Base-by-base conservation (phyloP, 495 filamentous ascomycete genomes). In the Penicillium malachiteum region DNA sequence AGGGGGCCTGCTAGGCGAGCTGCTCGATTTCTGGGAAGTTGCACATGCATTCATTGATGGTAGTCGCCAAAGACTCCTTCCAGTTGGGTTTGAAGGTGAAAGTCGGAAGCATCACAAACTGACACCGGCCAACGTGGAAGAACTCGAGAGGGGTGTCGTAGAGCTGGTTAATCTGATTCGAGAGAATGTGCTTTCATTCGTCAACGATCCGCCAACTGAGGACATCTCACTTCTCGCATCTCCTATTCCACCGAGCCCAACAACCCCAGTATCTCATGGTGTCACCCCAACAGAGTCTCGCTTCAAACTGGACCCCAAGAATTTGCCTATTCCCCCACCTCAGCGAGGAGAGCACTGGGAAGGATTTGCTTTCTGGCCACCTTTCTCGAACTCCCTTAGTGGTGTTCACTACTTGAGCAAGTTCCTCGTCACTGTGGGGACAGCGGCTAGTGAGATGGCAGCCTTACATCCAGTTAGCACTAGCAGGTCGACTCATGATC, bases 311-410 rank as follows among this genome's bases (percentile, higher is more conserved):
- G 89, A 93, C 65, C 76, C 84, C 0, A 87, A 83, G 56, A 90
- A 91, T 51, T 72, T 86, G 3, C 90, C 90, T 6, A 87, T 90
- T n/a, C 83, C 85, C 1, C 88, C 85, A 1, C 88, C 90, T 1
- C 86, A 77, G 58, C 77, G 78, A 34, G 92, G 90, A 33, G 90
- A 96, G 63, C 59, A 87, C 5, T 92, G 92, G 89, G 95, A 97
- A 70, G 92, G 89, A 43, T 97, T 87, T 73, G 93, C 94, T 1
- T 98, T 98, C 71, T 96, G 95, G 90, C 91, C 95, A 2, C 94
- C 94, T 0, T 87, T 87, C 61, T 87, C 91, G 5, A 97, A 96
- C 64, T 91, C 92, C 0, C 71, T 98, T 13, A 90, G 91, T 57
- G 92, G 87, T 8, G 86, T 91, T 7, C 82, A 95, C 66, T 96